phyloP scores from a whole-genome alignment of 257 asterid genomes.

The Nicotiana paniculata region DNA sequence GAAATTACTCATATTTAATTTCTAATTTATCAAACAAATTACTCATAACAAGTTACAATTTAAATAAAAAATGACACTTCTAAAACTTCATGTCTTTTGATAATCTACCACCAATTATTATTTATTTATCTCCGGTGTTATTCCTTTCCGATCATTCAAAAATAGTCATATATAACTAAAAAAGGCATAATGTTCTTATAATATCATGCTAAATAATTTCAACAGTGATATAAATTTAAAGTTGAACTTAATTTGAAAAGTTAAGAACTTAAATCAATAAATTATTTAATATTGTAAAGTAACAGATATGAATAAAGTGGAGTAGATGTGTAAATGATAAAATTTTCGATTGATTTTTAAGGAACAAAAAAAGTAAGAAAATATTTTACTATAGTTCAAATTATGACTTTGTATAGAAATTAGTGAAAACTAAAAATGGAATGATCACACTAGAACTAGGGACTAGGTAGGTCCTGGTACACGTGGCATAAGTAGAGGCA shows the following conservation, averaged over 20 bases:
- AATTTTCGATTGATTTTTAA: background rate
- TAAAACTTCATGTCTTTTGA: too few relatives aligned
- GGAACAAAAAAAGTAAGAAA: background rate
- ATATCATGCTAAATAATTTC: background rate
- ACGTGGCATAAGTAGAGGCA: conserved; percentile 7
- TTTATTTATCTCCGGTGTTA: background rate
- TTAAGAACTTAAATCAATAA: background rate
- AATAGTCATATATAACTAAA: background rate
- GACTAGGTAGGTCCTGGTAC: background rate
- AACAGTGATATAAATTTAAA: background rate
- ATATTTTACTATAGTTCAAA: background rate
- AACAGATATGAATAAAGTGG: background rate
- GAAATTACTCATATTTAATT: background rate
- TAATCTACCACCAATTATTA: background rate
- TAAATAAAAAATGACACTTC: too few relatives aligned
- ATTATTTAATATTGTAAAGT: too few relatives aligned
- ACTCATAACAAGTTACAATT: background rate
- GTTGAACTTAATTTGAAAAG: background rate
- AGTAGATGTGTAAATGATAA: background rate
- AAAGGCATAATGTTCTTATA: background rate
- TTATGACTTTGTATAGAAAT: background rate
- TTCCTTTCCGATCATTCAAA: background rate
- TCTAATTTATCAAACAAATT: background rate
- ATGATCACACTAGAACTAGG: background rate
- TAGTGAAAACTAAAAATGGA: background rate